Evolutionary conservation across 1,284 basidiomycete species (phyloP).

Genomic region (Lentinula novae-zelandiae): DNA sequence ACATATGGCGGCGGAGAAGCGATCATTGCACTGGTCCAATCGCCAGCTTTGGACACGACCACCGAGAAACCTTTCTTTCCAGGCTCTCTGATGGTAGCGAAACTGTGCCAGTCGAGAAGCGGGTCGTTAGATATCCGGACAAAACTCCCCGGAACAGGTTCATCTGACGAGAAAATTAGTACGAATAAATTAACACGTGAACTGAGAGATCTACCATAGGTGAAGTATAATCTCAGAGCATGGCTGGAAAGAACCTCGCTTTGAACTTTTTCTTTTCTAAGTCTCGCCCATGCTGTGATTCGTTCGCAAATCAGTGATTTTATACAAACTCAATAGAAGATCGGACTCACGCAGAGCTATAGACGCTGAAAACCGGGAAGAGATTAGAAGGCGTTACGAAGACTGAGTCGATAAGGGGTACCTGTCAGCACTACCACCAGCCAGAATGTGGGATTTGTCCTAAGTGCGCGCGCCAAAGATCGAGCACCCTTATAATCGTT

Average conservation of each 20-base stretch:
- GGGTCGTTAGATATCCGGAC: constrained; percentile 52
- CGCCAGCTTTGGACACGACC: constrained; percentile 55
- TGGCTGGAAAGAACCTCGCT: constrained; percentile 40
- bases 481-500: constrained; percentile 35
- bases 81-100: constrained; percentile 53
- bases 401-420: background rate
- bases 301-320: constrained; percentile 12
- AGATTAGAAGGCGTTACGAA: background rate
- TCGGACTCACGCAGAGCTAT: background rate
- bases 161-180: constrained; percentile 24
- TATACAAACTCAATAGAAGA: background rate
- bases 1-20: constrained; percentile 46
- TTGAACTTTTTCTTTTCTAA: constrained; percentile 36
- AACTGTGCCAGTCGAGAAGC: constrained; percentile 58
- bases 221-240: constrained; percentile 40
- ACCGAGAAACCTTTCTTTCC: constrained; percentile 53
- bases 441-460: constrained; percentile 38
- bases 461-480: constrained; percentile 33
- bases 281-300: constrained; percentile 33
- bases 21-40: constrained; percentile 55
- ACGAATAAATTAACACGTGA: background rate
- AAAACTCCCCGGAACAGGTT: constrained; percentile 52
- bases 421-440: constrained; percentile 33
- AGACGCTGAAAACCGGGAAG: background rate
- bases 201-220: constrained; percentile 27